Evolutionary conservation across 306 rosid species (phyloP), one percentile per base, ranked within the genome.

Genomic region (Begonia loranthoides): DNA sequence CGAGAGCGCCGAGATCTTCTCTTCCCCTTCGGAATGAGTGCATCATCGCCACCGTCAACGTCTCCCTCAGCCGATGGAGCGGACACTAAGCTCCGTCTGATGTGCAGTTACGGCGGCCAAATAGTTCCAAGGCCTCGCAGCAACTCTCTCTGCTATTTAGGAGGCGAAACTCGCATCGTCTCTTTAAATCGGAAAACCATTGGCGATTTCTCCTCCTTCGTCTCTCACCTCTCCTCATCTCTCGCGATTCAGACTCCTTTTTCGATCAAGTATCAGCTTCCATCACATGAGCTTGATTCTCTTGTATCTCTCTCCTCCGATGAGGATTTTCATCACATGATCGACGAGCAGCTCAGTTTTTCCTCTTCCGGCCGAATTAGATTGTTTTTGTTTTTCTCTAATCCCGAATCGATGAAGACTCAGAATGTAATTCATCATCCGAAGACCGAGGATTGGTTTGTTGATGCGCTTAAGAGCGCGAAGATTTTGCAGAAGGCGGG

Each of bases 31-130:
- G n/a, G n/a, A 34, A 74, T 77, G 84, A 80, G 68, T 16, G 52
- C 55, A 47, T 64, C 56, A 5, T 58, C 52, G 15, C 28, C 70
- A 44, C 38, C 63, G 9, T 10, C 59, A 11, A 40, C 40, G 60
- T 43, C 60, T 8, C 38, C 5, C 6, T 8, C 39, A 3, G 10
- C 60, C 12, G n/a, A n/a, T n/a, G n/a, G n/a, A n/a, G 66, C 12
- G 7, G 15, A 40, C 33, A 2, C 55, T 7, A 79, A 76, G 61
- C 64, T 80, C 50, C 87, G 87, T 1, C 55, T 80, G 10, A 70
- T 80, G 87, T 80, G 83, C 69, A 80, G 83, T 70, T 68, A 80
- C 41, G 74, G 87, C 57, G 83, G 87, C 4, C 73, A 68, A n/a
- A 59, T 80, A 51, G 66, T 69, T 52, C 71, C 66, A 4, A 77